Base-by-base conservation (phyloP, 2,329 filamentous ascomycete species). In the Paraphoma chrysanthemicola region DNA sequence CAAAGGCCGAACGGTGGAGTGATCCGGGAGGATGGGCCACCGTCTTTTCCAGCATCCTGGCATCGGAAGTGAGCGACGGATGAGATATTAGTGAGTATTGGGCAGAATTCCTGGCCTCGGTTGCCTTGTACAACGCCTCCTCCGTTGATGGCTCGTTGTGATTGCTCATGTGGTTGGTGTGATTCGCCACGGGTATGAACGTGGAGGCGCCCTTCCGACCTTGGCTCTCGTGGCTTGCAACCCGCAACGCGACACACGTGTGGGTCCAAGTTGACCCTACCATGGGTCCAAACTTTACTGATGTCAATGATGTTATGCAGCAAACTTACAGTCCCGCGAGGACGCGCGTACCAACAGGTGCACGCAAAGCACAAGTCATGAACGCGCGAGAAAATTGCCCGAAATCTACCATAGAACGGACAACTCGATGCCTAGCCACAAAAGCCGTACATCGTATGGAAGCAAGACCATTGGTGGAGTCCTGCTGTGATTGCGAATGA, bases 71-170 rank as follows among this genome's bases (percentile, higher is more conserved):
- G 51, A 42, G 43, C 48, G 53, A 57, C 29, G 36, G 47, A 56
- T 44, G 41, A 51, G 36, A 46, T 18, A 36, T 44, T 49, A 51
- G 44, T 52, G 42, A 48, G 43, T 53, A 53, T 57, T 51, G 42
- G 31, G 53, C 12, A 41, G 38, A 45, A 7, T 44, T 49, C 51
- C 52, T 65, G 60, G 48, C 23, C 44, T 33, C 53, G 63, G 70
- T 67, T 76, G 73, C 70, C 73, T 76, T 60, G 56, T 59, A 55
- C 44, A 48, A 67, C 60, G 66, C 63, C 62, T 72, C 54, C 62
- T 64, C 62, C 56, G 53, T 50, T 55, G 56, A 51, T 50, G 28
- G 50, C 23, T 46, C 49, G 42, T 57, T 58, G 47, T 51, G 56
- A 52, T 51, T 44, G 44, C 49, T 51, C 38, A 49, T 47, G 31